Base-by-base conservation (phyloP, 2,329 filamentous ascomycete genomes). In the Zasmidium citrigriseum region DNA sequence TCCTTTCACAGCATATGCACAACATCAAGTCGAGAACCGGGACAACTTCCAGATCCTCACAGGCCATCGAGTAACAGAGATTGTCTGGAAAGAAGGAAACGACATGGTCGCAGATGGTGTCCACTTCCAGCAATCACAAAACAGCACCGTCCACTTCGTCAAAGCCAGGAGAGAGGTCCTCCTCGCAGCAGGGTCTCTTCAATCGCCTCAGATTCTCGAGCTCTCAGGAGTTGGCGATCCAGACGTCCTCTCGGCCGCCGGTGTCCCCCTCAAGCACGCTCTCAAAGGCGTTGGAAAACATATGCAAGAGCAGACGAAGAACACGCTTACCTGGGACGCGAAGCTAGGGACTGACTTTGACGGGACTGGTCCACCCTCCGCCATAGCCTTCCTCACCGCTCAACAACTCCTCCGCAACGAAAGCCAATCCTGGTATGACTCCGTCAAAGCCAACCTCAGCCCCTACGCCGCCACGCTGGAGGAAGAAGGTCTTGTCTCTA, bases 141-240 rank as follows among this genome's bases (percentile, higher is more conserved):
- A 65, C 52, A 58, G 60, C 34, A 48, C 61, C 4, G 41, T 65
- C 1, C 49, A 66, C 53, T 54, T 49, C 23, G 59, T 57, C 12
- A 70, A 66, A 4, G 73, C 67, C 64, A 66, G 59, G 11, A 77
- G 48, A 72, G 77, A 2, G 74, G 79, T 4, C 11, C 78, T 89
- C 29, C 69, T 89, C 2, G 80, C 81, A 3, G 84, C 84, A 0
- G 86, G 86, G 0, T 80, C 77, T 27, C 73, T 83, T 34, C 79
- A 81, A 67, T 85, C 81, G 14, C 86, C 80, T 3, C 83, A 82
- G 68, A 73, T 85, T 12, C 79, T 83, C 20, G 85, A 89, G 61
- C 75, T 87, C 1, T 87, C 84, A 0, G 86, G 86, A 0, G 77
- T 89, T 24, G 86, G 86, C 2, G 27, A 48, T 52, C 56, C 52